Base-by-base conservation (phyloP, 2,329 filamentous ascomycete genomes). In the Endoconidiophora polonica region DNA sequence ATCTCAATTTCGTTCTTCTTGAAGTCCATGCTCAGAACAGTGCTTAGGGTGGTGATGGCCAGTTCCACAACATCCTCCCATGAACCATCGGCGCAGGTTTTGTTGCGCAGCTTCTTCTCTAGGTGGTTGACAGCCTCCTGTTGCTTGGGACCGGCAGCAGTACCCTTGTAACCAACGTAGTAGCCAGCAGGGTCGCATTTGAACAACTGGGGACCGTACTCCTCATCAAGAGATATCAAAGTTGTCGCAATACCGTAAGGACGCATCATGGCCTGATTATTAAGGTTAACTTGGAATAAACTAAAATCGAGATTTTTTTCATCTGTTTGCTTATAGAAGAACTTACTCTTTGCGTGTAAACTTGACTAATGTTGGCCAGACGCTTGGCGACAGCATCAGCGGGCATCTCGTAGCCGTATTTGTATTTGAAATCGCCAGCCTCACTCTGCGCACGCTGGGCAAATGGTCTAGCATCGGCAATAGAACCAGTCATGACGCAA, bases 41-140 rank as follows among this genome's bases (percentile, higher is more conserved):
- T 94, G 76, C 88, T 94, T 65, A 98, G 71, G 5, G 91, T 90
- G 42, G 86, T 85, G 65, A 98, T 98, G 53, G 86, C 91, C 60
- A 96, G 74, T 73, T 98, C 91, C 46, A 98, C 90, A 45, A 98
- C 91, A 54, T 98, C 91, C 67, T 94, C 86, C 91, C 91, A 98
- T 62, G 72, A 81, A 54, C 91, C 91, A 52, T 91, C 83, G 36
- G 90, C 91, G 60, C 76, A 74, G 61, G 96, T 88, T 79, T 95
- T 95, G 80, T 94, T 95, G 73, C 95, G 94, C 66, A 98, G 79
- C 76, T 96, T 96, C 81, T 96, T 96, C 77, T 98, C 91, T 53
- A 98, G 74, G 66, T 94, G 87, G 68, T 98, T 98, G 64, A 96
- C 78, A 55, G 91, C 91, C 74, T 98, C 91, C 66, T 98, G 91